These are phyloP conservation scores for Oleoguttula mirabilis DNA, from an alignment of 495 filamentous ascomycete genomes.

Conservation along the genomic window DNA sequence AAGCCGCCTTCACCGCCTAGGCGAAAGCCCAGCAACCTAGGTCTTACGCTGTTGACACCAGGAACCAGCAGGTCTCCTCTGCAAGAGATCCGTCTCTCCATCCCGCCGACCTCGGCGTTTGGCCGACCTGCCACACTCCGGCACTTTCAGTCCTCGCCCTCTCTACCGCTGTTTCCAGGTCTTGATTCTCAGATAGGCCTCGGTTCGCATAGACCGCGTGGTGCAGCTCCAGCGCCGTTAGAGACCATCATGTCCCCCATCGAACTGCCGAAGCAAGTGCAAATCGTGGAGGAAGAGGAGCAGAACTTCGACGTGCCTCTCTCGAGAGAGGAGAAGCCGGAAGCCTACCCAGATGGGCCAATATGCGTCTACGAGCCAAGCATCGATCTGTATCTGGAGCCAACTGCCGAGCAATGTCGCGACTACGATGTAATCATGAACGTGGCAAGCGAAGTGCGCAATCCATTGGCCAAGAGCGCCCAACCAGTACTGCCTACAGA, in stretches of 20 bases:
- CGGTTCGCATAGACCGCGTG: not conserved
- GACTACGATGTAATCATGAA: slow-evolving; percentile 90
- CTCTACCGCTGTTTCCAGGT: slow-evolving; percentile 38
- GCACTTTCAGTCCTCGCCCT: slow-evolving; percentile 59
- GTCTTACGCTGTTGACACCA: slow-evolving; percentile 57
- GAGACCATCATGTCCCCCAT: slow-evolving; percentile 18
- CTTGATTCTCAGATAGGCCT: slow-evolving; percentile 3
- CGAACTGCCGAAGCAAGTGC: slow-evolving; percentile 6
- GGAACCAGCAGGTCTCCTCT: slow-evolving; percentile 25
- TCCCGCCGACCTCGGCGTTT: slow-evolving; percentile 31
- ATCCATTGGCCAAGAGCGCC: slow-evolving; percentile 50
- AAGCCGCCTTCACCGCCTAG: slow-evolving; percentile 57
- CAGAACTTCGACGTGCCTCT: slow-evolving; percentile 59
- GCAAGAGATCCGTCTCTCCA: slow-evolving; percentile 24
- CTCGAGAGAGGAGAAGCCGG: slow-evolving; percentile 68
- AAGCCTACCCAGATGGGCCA: slow-evolving; percentile 85
- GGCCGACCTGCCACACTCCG: slow-evolving; percentile 35
- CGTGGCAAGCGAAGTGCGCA: slow-evolving; percentile 85
- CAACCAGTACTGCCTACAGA: slow-evolving; percentile 8
- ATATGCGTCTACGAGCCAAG: slow-evolving; percentile 85
- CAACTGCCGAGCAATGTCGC: slow-evolving; percentile 69
- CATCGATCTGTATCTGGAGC: slow-evolving; percentile 87
- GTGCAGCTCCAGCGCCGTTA: slow-evolving; percentile 4
- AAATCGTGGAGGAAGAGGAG: slow-evolving; percentile 49
- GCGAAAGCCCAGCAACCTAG: slow-evolving; percentile 68